Conservation (phyloP, 2,329 filamentous ascomycete species). For the Fusarium papillatum region DNA sequence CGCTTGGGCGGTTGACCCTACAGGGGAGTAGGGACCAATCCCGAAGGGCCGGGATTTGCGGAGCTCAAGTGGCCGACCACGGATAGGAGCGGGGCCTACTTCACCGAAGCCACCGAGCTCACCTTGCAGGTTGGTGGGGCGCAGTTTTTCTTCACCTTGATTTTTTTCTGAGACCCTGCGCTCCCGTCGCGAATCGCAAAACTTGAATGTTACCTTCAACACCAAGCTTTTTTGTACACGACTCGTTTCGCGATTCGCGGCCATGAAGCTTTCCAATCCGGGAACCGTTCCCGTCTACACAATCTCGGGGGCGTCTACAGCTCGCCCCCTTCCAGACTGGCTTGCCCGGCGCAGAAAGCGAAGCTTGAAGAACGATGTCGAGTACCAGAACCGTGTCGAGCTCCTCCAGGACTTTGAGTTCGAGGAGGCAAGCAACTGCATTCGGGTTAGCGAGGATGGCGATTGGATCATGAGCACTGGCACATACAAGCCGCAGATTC, state of each 20-base stretch:
- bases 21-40: slow-evolving; percentile 23
- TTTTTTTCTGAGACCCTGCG: slow-evolving; percentile 42
- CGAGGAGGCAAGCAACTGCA: slow-evolving; percentile 92
- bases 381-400: slow-evolving; percentile 95
- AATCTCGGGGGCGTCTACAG: slow-evolving; percentile 90
- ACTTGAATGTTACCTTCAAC: slow-evolving; percentile 25
- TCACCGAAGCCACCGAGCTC: slow-evolving; percentile 37
- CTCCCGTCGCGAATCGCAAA: slow-evolving; percentile 25
- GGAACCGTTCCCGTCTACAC: slow-evolving; percentile 93
- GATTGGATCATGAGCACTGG: slow-evolving; percentile 98
- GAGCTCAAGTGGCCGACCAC: slow-evolving; percentile 7
- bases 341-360: slow-evolving; percentile 90
- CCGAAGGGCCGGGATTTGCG: slow-evolving; percentile 18
- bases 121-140: slow-evolving; percentile 45
- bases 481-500: slow-evolving; percentile 78
- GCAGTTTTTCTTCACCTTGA: slow-evolving; percentile 45
- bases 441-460: slow-evolving; percentile 93
- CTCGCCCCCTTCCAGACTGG: slow-evolving; percentile 94
- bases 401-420: slow-evolving; percentile 98
- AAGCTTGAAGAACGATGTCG: slow-evolving; percentile 91
- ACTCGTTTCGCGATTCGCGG: slow-evolving; percentile 16
- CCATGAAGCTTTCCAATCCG: slow-evolving; percentile 86
- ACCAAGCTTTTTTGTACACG: slow-evolving; percentile 31
- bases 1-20: slow-evolving; percentile 15
- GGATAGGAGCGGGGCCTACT: slow-evolving; percentile 14